These are phyloP conservation scores for Penicillium bovifimosum DNA, from an alignment of 495 filamentous ascomycete species.

Conservation along the genomic window DNA sequence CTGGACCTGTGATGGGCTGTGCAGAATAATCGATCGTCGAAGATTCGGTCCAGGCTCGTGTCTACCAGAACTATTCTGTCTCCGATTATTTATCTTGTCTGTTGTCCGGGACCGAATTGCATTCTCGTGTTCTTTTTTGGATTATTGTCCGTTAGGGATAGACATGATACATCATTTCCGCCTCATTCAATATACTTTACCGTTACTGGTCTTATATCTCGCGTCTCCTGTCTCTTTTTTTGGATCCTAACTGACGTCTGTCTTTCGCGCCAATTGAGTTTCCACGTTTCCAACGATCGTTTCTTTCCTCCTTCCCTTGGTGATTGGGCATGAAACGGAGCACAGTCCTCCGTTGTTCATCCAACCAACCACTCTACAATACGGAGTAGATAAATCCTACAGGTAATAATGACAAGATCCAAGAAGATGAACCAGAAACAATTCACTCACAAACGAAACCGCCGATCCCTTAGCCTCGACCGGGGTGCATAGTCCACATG, in stretches of 20 bases:
- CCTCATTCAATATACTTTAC: not conserved
- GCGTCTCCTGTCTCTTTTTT: too few relatives aligned
- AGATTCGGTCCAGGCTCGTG: conserved; percentile 1
- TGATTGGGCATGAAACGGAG: conserved; percentile 21
- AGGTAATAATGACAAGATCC: too few relatives aligned
- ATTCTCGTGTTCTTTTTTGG: not conserved
- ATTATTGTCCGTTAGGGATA: not conserved
- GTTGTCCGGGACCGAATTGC: not conserved
- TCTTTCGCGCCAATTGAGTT: conserved; percentile 37
- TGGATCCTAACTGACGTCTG: conserved; percentile 14
- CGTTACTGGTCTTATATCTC: too few relatives aligned
- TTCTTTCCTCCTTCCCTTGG: conserved; percentile 31
- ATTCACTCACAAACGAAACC: not conserved
- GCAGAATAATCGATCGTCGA: conserved; percentile 4
- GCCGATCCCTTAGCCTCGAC: conserved; percentile 2
- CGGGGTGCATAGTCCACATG: conserved; percentile 4
- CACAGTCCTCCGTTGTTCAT: conserved; percentile 17
- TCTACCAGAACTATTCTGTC: not conserved
- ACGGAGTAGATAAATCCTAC: too few relatives aligned
- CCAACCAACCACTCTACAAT: too few relatives aligned
- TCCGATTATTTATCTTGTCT: not conserved
- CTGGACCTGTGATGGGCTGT: conserved; percentile 8
- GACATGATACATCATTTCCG: conserved; percentile 3
- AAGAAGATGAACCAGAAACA: not conserved
- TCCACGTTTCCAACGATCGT: conserved; percentile 36